These are phyloP conservation scores for Sclerotinia glacialis DNA, from an alignment of 2,329 filamentous ascomycete species.

Conservation along the genomic window DNA sequence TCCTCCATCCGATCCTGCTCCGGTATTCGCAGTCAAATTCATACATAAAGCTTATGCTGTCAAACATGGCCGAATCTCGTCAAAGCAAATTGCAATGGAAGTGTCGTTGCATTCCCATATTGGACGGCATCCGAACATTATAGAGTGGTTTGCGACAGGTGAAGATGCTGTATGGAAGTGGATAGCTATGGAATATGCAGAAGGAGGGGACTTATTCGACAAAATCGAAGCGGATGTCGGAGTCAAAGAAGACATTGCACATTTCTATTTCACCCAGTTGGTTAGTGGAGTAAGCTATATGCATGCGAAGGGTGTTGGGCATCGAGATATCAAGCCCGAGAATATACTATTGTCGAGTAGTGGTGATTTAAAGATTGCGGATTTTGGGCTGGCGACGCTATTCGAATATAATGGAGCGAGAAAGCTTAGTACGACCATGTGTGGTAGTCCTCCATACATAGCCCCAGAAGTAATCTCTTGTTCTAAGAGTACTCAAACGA, in stretches of 20 bases:
- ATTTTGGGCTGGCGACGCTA: conserved; percentile 93
- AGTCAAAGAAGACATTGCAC: conserved; percentile 90
- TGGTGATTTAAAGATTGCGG: conserved; percentile 88
- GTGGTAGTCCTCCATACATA: conserved; percentile 95
- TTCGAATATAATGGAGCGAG: conserved; percentile 84
- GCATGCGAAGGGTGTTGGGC: conserved; percentile 92
- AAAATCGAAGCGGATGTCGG: conserved; percentile 98
- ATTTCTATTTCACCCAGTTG: conserved; percentile 93
- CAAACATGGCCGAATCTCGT: conserved; percentile 80
- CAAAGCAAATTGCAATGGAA: conserved; percentile 89
- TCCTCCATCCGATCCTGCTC: conserved; percentile 64
- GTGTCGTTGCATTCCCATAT: conserved; percentile 86
- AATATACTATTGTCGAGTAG: conserved; percentile 86
- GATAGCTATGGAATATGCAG: conserved; percentile 97
- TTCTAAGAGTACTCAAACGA: conserved; percentile 45
- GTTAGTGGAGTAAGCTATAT: conserved; percentile 89
- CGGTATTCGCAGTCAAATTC: conserved; percentile 95
- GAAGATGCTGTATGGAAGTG: conserved; percentile 87
- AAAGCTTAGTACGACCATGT: conserved; percentile 84
- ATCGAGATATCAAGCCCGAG: conserved; percentile 89
- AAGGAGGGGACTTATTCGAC: conserved; percentile 95
- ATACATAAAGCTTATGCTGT: conserved; percentile 96
- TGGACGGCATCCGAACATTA: conserved; percentile 87
- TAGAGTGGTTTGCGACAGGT: conserved; percentile 84
- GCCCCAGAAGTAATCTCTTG: conserved; percentile 81